These are phyloP conservation scores for Akanthomyces lecanii DNA, from an alignment of 2,329 filamentous ascomycete species.

Conservation along the genomic window DNA sequence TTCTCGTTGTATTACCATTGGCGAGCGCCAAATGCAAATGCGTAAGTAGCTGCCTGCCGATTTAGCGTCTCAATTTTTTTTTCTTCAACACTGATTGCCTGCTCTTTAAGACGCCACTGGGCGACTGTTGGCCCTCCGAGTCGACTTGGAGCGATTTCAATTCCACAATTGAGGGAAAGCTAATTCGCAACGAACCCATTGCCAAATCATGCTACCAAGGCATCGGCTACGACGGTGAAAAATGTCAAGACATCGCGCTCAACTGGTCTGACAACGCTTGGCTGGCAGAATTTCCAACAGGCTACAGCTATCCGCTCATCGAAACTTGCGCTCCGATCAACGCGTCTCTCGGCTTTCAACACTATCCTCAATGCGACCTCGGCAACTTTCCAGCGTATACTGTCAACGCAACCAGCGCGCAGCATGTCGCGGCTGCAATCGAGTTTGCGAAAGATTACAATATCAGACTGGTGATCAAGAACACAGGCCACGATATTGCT, in stretches of 20 bases:
- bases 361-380: background rate
- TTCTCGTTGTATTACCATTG: background rate
- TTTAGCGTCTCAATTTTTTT: background rate
- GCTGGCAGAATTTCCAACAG: background rate
- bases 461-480: constrained; percentile 1
- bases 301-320: constrained; percentile 1
- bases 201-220: background rate
- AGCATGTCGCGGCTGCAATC: background rate
- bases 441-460: background rate
- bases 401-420: background rate
- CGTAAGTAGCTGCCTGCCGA: background rate
- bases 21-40: background rate
- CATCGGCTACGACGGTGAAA: background rate
- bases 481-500: background rate
- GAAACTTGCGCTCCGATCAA: background rate
- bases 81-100: background rate
- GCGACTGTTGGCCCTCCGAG: background rate
- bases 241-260: background rate
- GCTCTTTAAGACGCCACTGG: background rate
- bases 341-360: background rate
- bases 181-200: constrained; percentile 1
- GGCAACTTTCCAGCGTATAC: constrained; percentile 5
- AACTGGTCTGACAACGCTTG: background rate
- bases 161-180: background rate
- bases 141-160: background rate